Conservation (phyloP, 192 early-diverging fungal species). For the Gamsiella multidivaricata region DNA sequence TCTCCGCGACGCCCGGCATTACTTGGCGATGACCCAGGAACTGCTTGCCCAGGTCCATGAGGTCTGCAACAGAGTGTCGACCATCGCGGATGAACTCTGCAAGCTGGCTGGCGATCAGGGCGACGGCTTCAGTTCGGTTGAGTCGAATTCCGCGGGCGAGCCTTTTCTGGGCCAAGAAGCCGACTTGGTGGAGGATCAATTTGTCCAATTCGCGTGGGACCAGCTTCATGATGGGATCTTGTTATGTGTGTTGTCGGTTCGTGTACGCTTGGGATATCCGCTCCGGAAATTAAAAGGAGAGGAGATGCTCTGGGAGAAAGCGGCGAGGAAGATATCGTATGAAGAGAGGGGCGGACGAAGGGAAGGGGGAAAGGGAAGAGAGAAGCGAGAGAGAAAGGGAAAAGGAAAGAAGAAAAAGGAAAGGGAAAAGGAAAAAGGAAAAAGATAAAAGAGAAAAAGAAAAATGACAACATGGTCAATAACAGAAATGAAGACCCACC, state of each 20-base stretch:
- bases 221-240: constrained; percentile 68
- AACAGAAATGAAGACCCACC: neutral
- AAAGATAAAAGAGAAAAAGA: neutral
- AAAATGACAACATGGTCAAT: neutral
- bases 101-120: constrained; percentile 88
- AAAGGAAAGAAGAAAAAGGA: neutral
- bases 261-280: neutral
- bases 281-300: constrained; percentile 14
- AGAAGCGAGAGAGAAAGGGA: neutral
- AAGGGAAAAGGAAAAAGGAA: constrained; percentile 2
- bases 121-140: constrained; percentile 88
- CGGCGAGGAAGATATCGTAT: neutral
- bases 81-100: constrained; percentile 94
- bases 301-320: neutral
- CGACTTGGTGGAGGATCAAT: constrained; percentile 89
- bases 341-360: neutral
- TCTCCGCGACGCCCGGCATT: constrained; percentile 72
- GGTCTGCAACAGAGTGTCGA: constrained; percentile 82
- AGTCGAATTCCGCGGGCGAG: constrained; percentile 89
- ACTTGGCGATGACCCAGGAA: constrained; percentile 92
- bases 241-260: neutral
- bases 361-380: neutral
- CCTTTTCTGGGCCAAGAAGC: constrained; percentile 88
- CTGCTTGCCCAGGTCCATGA: constrained; percentile 88
- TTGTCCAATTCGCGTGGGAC: constrained; percentile 95